These are phyloP conservation scores for Boletus sp. DNA, from an alignment of 768 basidiomycete genomes.

Conservation along the genomic window DNA sequence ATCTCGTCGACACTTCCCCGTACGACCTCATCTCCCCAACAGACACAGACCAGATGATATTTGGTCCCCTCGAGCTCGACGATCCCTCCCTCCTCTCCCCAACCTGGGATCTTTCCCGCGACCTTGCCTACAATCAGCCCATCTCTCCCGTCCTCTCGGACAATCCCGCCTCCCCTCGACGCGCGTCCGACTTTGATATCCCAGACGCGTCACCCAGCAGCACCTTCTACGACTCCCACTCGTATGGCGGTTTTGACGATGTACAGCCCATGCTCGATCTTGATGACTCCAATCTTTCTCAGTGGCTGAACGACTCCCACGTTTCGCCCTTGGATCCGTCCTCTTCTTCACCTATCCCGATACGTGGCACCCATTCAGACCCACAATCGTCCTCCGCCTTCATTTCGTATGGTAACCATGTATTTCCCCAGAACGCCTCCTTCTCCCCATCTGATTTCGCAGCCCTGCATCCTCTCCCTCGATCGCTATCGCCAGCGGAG, in stretches of 20 bases:
- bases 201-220: constrained; percentile 40
- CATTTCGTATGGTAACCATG: constrained; percentile 45
- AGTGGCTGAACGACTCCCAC: constrained; percentile 68
- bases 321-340: constrained; percentile 31
- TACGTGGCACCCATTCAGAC: constrained; percentile 46
- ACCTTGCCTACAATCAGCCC: constrained; percentile 38
- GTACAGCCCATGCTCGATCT: constrained; percentile 38
- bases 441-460: constrained; percentile 65
- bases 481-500: constrained; percentile 59
- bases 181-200: constrained; percentile 40
- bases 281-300: constrained; percentile 43
- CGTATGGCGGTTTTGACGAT: constrained; percentile 34
- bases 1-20: constrained; percentile 43
- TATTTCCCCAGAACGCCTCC: constrained; percentile 47
- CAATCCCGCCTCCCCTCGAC: constrained; percentile 41
- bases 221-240: constrained; percentile 34
- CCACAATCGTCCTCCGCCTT: constrained; percentile 46
- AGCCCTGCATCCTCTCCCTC: constrained; percentile 58
- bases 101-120: constrained; percentile 28
- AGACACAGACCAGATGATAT: constrained; percentile 36
- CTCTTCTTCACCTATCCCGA: constrained; percentile 62
- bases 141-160: constrained; percentile 40
- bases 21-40: constrained; percentile 36
- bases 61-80: constrained; percentile 35
- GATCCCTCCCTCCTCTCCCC: constrained; percentile 29